Evolutionary conservation across 495 filamentous ascomycete species (phyloP).

Genomic region (Aspergillus kassunensis): DNA sequence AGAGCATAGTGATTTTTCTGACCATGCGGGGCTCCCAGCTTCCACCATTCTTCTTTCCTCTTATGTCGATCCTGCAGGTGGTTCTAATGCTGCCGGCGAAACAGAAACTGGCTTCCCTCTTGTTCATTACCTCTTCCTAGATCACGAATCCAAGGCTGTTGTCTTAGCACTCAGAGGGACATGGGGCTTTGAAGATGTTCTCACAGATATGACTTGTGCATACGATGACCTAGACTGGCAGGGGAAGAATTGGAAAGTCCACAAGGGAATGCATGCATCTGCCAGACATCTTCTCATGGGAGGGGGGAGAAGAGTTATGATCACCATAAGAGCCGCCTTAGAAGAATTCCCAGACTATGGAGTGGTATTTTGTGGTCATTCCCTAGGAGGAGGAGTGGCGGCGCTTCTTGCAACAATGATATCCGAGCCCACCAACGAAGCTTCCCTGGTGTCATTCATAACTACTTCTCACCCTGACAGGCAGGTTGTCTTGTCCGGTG

Average conservation of each 20-base stretch:
- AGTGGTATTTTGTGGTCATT: constrained; percentile 72
- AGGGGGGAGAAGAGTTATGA: constrained; percentile 59
- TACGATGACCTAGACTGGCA: constrained; percentile 69
- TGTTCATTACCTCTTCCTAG: constrained; percentile 73
- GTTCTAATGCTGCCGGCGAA: constrained; percentile 65
- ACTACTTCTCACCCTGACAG: constrained; percentile 39
- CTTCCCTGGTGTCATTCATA: constrained; percentile 52
- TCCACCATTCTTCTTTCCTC: constrained; percentile 71
- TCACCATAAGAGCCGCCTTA: constrained; percentile 64
- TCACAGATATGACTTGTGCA: constrained; percentile 79
- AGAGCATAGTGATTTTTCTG: constrained; percentile 68
- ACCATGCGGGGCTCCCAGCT: constrained; percentile 63
- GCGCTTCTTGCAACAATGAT: constrained; percentile 72
- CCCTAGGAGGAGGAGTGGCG: constrained; percentile 71
- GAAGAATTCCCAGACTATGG: constrained; percentile 70
- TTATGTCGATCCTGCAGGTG: constrained; percentile 70
- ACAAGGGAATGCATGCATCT: constrained; percentile 81
- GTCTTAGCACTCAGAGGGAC: constrained; percentile 75
- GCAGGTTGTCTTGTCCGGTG: constrained; percentile 39
- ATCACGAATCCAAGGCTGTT: constrained; percentile 73
- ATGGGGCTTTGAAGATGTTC: constrained; percentile 73
- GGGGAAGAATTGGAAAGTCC: constrained; percentile 65
- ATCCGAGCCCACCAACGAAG: constrained; percentile 52
- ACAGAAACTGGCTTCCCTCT: constrained; percentile 72
- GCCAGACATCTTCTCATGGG: constrained; percentile 66